phyloP scores from a whole-genome alignment of 306 rosid genomes.

The Ziziphus jujuba region DNA sequence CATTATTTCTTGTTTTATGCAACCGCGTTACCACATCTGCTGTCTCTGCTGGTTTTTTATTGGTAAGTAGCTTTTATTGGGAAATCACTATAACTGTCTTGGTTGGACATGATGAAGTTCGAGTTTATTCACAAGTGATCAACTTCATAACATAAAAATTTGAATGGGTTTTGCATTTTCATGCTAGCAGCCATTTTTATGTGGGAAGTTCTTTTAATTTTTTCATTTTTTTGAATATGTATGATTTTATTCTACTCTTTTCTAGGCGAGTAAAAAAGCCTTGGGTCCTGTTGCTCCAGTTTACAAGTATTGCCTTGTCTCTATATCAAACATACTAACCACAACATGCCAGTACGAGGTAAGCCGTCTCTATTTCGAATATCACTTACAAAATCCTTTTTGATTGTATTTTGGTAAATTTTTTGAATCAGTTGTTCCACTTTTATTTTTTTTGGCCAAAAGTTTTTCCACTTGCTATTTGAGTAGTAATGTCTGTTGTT shows the following conservation, averaged over 20 bases:
- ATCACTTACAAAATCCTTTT: neutral
- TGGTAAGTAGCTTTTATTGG: constrained; percentile 41
- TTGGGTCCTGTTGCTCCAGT: constrained; percentile 87
- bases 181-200: neutral
- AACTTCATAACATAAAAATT: neutral
- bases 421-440: too few species aligned
- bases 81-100: neutral
- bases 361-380: constrained; percentile 17
- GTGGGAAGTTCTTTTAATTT: neutral
- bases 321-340: constrained; percentile 81
- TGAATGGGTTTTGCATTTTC: too few species aligned
- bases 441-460: too few species aligned
- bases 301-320: constrained; percentile 76
- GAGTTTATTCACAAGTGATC: neutral
- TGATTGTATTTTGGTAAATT: neutral
- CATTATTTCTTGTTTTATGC: constrained; percentile 91
- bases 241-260: neutral
- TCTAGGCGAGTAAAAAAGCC: constrained; percentile 73
- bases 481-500: constrained; percentile 5
- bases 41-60: constrained; percentile 77
- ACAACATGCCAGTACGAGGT: constrained; percentile 98
- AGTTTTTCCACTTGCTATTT: neutral
- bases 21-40: constrained; percentile 92
- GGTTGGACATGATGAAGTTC: neutral
- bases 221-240: neutral